These are phyloP conservation scores for Amaranthus hypochondriacus DNA, from an alignment of 148 eudicot genomes.

Conservation along the genomic window DNA sequence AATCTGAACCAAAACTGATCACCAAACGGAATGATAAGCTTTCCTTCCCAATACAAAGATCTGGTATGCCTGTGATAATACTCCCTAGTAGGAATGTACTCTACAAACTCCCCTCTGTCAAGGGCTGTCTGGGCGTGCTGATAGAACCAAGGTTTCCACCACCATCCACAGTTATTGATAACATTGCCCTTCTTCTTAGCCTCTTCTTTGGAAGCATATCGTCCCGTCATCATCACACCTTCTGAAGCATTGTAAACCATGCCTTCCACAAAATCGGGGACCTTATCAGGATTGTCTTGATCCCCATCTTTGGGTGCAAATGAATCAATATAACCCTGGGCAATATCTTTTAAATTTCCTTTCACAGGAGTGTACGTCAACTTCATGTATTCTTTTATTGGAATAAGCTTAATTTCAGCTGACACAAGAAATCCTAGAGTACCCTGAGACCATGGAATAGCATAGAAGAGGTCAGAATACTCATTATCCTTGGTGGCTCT, in stretches of 20 bases:
- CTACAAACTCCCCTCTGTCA: constrained; percentile 71
- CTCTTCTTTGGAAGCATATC: constrained; percentile 69
- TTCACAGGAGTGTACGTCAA: constrained; percentile 70
- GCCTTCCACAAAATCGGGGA: constrained; percentile 75
- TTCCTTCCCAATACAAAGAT: constrained; percentile 92
- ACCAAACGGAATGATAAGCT: constrained; percentile 82
- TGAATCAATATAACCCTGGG: constrained; percentile 79
- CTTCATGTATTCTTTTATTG: constrained; percentile 76
- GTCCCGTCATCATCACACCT: constrained; percentile 75
- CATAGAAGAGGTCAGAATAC: constrained; percentile 74
- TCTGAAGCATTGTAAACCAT: constrained; percentile 63
- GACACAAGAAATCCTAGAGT: constrained; percentile 81
- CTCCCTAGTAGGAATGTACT: constrained; percentile 90
- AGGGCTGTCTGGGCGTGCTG: constrained; percentile 75
- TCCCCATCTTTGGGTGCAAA: constrained; percentile 79
- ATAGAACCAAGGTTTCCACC: constrained; percentile 95
- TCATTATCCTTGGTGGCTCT: constrained; percentile 89
- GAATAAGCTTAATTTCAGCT: constrained; percentile 90
- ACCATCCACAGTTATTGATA: constrained; percentile 69
- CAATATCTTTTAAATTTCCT: constrained; percentile 64
- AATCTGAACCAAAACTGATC: constrained; percentile 89
- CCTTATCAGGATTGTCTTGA: constrained; percentile 75
- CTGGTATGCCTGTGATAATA: constrained; percentile 93
- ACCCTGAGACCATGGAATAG: constrained; percentile 96
- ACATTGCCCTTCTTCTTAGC: constrained; percentile 73